Evolutionary conservation across 805 yeast genomes (phyloP).

Genomic region (Ogataea degrootiae): DNA sequence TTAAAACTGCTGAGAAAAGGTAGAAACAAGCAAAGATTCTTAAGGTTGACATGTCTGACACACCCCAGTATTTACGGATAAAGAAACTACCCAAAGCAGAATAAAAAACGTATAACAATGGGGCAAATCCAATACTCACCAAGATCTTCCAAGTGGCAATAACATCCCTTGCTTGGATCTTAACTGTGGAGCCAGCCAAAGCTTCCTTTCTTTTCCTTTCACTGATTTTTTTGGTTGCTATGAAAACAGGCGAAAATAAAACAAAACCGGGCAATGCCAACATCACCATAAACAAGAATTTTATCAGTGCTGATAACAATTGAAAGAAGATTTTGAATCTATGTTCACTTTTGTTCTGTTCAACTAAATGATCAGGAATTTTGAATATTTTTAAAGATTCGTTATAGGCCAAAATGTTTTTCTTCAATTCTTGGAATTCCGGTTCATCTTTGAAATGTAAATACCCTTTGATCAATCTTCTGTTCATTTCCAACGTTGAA

Average conservation of each 20-base stretch:
- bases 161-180: slow-evolving; percentile 88
- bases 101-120: slow-evolving; percentile 76
- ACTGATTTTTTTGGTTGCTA: slow-evolving; percentile 72
- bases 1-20: slow-evolving; percentile 62
- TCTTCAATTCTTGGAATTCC: slow-evolving; percentile 52
- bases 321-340: slow-evolving; percentile 19
- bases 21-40: slow-evolving; percentile 44
- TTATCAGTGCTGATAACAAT: slow-evolving; percentile 28
- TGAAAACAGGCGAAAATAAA: slow-evolving; percentile 83
- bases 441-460: slow-evolving; percentile 69
- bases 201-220: slow-evolving; percentile 71
- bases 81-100: slow-evolving; percentile 54
- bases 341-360: slow-evolving; percentile 31
- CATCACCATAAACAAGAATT: slow-evolving; percentile 50
- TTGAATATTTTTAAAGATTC: slow-evolving; percentile 43
- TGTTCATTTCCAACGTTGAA: slow-evolving; percentile 82
- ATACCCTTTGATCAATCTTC: slow-evolving; percentile 81
- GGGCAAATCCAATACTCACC: slow-evolving; percentile 85
- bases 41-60: slow-evolving; percentile 17
- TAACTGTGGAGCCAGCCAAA: slow-evolving; percentile 80
- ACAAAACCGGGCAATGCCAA: slow-evolving; percentile 85
- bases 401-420: slow-evolving; percentile 68
- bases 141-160: slow-evolving; percentile 96
- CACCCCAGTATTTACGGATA: slow-evolving; percentile 20
- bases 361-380: slow-evolving; percentile 59